Evolutionary conservation across 805 yeast species (phyloP).

Genomic region (Wickerhamiella sergipiensis): DNA sequence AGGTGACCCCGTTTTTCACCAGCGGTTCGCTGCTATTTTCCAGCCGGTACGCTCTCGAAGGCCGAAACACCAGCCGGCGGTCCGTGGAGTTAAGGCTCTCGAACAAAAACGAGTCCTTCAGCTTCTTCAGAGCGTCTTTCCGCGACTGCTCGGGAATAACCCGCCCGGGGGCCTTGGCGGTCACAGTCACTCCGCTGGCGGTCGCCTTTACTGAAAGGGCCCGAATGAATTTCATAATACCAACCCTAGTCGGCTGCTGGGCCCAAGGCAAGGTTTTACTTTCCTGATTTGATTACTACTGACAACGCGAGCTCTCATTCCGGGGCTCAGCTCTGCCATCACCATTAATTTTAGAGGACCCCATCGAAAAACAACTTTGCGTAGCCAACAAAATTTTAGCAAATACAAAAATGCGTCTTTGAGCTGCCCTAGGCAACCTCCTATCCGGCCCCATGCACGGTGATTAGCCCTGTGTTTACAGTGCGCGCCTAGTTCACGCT

Average conservation of each 20-base stretch:
- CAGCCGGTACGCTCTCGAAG: slow-evolving; percentile 14
- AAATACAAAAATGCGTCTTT: no score
- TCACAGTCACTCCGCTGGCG: not conserved
- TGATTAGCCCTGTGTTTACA: no score
- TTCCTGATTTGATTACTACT: no score
- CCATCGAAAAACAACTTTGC: no score
- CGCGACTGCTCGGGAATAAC: slow-evolving; percentile 3
- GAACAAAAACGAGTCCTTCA: slow-evolving; percentile 11
- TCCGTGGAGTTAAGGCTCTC: slow-evolving; percentile 12
- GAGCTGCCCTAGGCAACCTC: no score
- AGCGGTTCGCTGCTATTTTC: slow-evolving; percentile 9
- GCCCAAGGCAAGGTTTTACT: no score
- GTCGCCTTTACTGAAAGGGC: not conserved
- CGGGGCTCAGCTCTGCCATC: no score
- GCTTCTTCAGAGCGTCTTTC: slow-evolving; percentile 5
- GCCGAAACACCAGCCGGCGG: slow-evolving; percentile 18
- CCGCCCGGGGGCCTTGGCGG: not conserved
- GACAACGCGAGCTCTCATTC: no score
- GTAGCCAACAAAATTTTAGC: no score
- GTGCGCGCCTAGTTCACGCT: not conserved
- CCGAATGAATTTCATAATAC: slow-evolving; percentile 1
- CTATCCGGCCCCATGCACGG: no score
- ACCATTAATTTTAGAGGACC: no score
- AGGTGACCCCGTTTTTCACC: slow-evolving; percentile 11
- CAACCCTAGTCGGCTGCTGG: not conserved